Percentiles rank a stretch among this genome's conserved stretches.
Evolutionary conservation across 495 filamentous ascomycete species (phyloP).

Genomic region (Daldinia childiae): DNA sequence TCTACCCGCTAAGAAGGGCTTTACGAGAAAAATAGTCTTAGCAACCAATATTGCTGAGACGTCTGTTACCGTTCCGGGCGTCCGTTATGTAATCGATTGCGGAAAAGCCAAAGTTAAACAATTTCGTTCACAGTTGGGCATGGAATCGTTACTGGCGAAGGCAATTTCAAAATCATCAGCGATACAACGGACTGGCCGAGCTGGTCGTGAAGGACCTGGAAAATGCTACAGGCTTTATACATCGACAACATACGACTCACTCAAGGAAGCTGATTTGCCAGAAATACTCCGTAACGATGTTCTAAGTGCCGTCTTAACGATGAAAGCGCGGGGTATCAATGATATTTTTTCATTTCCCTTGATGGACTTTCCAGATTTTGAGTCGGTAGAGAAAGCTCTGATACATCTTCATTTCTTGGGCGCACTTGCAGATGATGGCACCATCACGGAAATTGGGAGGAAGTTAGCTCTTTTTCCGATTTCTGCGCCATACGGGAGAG

Average conservation of each 20-base stretch:
- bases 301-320: constrained; percentile 83
- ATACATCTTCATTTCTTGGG: constrained; percentile 80
- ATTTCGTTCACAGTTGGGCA: constrained; percentile 81
- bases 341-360: constrained; percentile 87
- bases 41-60: constrained; percentile 98
- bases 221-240: constrained; percentile 93
- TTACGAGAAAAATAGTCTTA: constrained; percentile 87
- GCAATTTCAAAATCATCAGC: constrained; percentile 93
- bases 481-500: constrained; percentile 80
- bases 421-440: constrained; percentile 75
- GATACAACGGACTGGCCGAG: constrained; percentile 90
- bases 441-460: constrained; percentile 76
- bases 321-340: constrained; percentile 90
- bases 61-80: constrained; percentile 93
- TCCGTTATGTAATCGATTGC: constrained; percentile 90
- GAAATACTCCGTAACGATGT: constrained; percentile 94
- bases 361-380: constrained; percentile 79
- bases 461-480: constrained; percentile 87
- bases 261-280: constrained; percentile 80
- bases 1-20: constrained; percentile 71
- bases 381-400: constrained; percentile 84
- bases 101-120: constrained; percentile 96
- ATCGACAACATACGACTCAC: constrained; percentile 72
- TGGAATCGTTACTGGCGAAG: constrained; percentile 91
- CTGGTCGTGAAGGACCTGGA: constrained; percentile 89